Base-by-base conservation (phyloP, 441 rosid species). In the Gossypium davidsonii region DNA sequence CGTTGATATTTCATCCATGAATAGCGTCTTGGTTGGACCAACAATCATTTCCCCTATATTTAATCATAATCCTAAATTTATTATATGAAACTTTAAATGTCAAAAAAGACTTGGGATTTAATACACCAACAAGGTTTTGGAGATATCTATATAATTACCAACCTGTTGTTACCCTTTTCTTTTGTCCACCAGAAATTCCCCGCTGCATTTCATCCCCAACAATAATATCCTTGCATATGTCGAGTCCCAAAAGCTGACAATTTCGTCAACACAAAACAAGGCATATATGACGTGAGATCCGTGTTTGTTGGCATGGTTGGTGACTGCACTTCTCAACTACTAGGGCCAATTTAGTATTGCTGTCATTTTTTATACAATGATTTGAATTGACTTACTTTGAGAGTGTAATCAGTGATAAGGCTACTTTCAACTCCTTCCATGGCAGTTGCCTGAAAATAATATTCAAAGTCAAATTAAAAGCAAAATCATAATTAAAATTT, bases 1-100 rank as follows among this genome's bases (percentile, higher is more conserved):
- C 0, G 98, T 95, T n/a, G 99, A 95, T 83, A 95, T 95, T 75
- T 93, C 99, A 74, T 94, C 99, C 99, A 94, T 92, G 76, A 84
- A 91, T 49, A 94, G 61, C 2, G 94, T 85, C 82, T 95, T 95
- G 8, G 93, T 86, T 3, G 99, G 99, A 1, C 99, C 97, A 14
- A 95, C 99, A 15, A 93, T 83, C 96, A 95, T 91, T 83, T 95
- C 99, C 0, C 99, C 99, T 91, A 77, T 20, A 56, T n/a, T 60
- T 51, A 0, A 39, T 18, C 44, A 39, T 39, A 39, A 39, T 39
- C 44, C 44, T 8, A 39, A 39, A 39, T 8, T 8, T 39, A 39
- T 8, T 39, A 39, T 39, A 39, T 39, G 44, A 39, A 39, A 39
- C 44, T 39, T 39, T 8, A 39, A 39, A 39, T 8, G 44, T 39